A percentile compares a stretch with the other conserved stretches of the same genome.
Conservation (phyloP, 495 filamentous ascomycete species). For the Penicillium pancosmium region DNA sequence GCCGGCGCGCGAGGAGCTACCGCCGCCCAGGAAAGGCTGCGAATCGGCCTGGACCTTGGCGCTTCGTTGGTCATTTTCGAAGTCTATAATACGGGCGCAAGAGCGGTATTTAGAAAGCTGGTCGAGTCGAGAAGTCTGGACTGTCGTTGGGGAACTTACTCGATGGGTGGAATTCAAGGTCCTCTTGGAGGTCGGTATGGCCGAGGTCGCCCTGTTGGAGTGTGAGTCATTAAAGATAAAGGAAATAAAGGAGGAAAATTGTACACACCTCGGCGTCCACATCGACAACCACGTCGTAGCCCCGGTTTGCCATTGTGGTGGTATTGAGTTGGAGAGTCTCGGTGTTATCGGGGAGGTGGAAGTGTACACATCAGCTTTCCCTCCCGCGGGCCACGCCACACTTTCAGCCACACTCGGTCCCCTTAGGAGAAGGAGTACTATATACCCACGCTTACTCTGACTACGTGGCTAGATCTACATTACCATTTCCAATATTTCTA, state of each 20-base stretch:
- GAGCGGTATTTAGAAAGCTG: slow-evolving; percentile 4
- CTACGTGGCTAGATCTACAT: not conserved
- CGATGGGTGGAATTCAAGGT: slow-evolving; percentile 97
- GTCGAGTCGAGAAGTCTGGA: not conserved
- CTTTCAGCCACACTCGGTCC: slow-evolving; percentile 24
- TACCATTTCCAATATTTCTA: not conserved
- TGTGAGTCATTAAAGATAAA: slow-evolving; percentile 18
- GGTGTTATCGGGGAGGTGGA: slow-evolving; percentile 24
- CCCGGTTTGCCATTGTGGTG: slow-evolving; percentile 72
- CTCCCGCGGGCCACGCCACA: slow-evolving; percentile 29
- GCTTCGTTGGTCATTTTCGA: slow-evolving; percentile 55
- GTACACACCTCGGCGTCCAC: slow-evolving; percentile 80
- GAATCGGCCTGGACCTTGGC: slow-evolving; percentile 60
- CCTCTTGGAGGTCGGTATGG: slow-evolving; percentile 96
- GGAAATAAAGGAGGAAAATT: not conserved
- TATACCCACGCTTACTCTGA: not conserved
- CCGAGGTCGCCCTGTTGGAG: slow-evolving; percentile 83
- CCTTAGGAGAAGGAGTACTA: not conserved
- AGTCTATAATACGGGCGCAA: slow-evolving; percentile 40
- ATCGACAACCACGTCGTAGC: slow-evolving; percentile 97
- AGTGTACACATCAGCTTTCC: slow-evolving; percentile 40
- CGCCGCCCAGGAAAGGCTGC: slow-evolving; percentile 66
- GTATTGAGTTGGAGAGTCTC: slow-evolving; percentile 17
- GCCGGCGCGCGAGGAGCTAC: slow-evolving; percentile 41
- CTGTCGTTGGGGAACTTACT: slow-evolving; percentile 49